These are phyloP conservation scores for Cladosporium velox DNA, from an alignment of 2,329 filamentous ascomycete species.

Conservation along the genomic window DNA sequence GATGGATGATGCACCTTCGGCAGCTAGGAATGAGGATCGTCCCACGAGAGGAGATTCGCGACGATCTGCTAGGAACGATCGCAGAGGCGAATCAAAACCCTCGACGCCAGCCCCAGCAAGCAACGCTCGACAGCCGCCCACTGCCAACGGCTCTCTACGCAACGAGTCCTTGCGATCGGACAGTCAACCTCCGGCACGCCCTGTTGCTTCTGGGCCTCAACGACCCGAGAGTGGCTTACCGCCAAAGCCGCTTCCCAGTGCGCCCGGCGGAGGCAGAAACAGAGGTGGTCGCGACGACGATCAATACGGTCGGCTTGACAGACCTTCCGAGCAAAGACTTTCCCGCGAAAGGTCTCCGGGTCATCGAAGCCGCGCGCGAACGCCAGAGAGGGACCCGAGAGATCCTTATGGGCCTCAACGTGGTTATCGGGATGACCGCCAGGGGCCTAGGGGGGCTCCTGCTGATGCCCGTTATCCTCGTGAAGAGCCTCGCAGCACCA, in stretches of 20 bases:
- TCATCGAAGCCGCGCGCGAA: constrained; percentile 40
- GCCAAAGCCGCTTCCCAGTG: constrained; percentile 22
- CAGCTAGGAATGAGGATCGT: neutral
- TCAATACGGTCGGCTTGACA: constrained; percentile 49
- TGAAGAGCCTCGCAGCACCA: constrained; percentile 10
- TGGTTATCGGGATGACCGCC: constrained; percentile 14
- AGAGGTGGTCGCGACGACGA: constrained; percentile 26
- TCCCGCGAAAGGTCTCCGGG: constrained; percentile 45
- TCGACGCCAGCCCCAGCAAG: constrained; percentile 27
- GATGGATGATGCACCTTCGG: constrained; percentile 30
- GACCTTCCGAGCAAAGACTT: constrained; percentile 40
- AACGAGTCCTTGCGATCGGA: constrained; percentile 38
- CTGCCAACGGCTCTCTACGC: constrained; percentile 32
- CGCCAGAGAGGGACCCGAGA: constrained; percentile 38
- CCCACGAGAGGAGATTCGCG: neutral
- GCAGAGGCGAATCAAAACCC: constrained; percentile 26
- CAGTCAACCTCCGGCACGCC: constrained; percentile 34
- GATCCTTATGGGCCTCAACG: constrained; percentile 15
- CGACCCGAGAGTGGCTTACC: constrained; percentile 26
- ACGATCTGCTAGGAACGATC: constrained; percentile 7
- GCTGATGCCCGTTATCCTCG: constrained; percentile 13
- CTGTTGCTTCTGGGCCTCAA: constrained; percentile 50
- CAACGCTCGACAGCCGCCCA: constrained; percentile 24
- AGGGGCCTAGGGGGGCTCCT: constrained; percentile 6
- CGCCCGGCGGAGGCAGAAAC: constrained; percentile 11